A percentile compares a stretch with the other conserved stretches of the same genome.
Evolutionary conservation across 1,284 basidiomycete species (phyloP).

Genomic region (Rhodotorula sp.): DNA sequence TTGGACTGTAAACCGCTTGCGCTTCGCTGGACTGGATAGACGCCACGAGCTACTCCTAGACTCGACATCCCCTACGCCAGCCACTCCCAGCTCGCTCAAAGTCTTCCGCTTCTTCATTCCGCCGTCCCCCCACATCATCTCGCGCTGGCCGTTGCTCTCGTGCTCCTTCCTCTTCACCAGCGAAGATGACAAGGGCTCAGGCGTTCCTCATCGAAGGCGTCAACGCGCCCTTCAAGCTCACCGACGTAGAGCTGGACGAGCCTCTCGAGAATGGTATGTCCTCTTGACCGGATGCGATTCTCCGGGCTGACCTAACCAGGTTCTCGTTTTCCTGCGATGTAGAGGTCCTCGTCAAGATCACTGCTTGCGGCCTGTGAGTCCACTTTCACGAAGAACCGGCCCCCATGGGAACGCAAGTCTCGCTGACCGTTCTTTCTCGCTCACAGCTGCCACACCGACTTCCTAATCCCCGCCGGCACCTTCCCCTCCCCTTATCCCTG

Average conservation of each 20-base stretch:
- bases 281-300: background rate
- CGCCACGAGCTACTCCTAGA: no score
- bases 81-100: no score
- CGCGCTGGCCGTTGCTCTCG: background rate
- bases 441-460: slow-evolving; percentile 28
- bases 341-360: slow-evolving; percentile 34
- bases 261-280: slow-evolving; percentile 21
- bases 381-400: background rate
- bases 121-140: background rate
- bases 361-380: slow-evolving; percentile 17
- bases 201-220: slow-evolving; percentile 17
- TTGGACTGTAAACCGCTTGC: background rate
- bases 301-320: background rate
- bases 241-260: slow-evolving; percentile 21
- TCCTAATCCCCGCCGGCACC: slow-evolving; percentile 24
- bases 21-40: background rate
- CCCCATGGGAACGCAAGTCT: no score
- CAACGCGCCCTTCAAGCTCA: slow-evolving; percentile 21
- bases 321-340: background rate
- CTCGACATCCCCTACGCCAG: no score
- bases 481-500: slow-evolving; percentile 35
- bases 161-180: background rate
- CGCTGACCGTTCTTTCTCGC: background rate
- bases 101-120: no score
- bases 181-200: slow-evolving; percentile 17